A percentile compares a stretch with the other conserved stretches of the same genome.
Conservation (phyloP, 129 eudicot genomes). For the Pseudognaphalium luteoalbum region DNA sequence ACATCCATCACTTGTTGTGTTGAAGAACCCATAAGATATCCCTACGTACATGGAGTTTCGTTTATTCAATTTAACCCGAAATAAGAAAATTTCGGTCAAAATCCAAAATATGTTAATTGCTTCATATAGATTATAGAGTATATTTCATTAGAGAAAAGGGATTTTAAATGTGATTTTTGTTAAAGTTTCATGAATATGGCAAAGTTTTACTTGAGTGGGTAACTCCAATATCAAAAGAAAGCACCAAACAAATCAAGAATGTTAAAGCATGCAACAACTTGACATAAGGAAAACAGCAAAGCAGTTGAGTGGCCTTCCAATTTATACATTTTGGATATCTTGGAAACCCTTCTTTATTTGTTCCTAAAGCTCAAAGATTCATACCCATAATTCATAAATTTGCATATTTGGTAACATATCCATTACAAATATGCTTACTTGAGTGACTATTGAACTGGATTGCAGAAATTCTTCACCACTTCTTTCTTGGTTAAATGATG, state of each 20-base stretch:
- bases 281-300: slow-evolving; percentile 39
- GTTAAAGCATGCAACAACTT: slow-evolving; percentile 29
- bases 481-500: slow-evolving; percentile 1
- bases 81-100: no score
- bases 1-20: no score
- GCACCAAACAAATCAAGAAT: slow-evolving; percentile 28
- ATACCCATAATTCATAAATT: slow-evolving; percentile 13
- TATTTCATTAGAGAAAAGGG: background rate
- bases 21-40: no score
- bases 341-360: slow-evolving; percentile 34
- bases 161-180: background rate
- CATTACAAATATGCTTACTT: slow-evolving; percentile 9
- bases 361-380: slow-evolving; percentile 30
- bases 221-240: slow-evolving; percentile 32
- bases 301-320: slow-evolving; percentile 27
- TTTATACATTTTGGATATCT: slow-evolving; percentile 6
- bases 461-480: slow-evolving; percentile 7
- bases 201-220: slow-evolving; percentile 24
- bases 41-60: no score
- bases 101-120: background rate
- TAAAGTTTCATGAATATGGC: slow-evolving; percentile 27
- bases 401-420: slow-evolving; percentile 22
- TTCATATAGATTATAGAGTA: background rate
- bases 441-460: slow-evolving; percentile 20
- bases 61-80: no score